phyloP scores from a whole-genome alignment of 371 early-diverging fungal genomes.

The Saksenaea vasiformis region DNA sequence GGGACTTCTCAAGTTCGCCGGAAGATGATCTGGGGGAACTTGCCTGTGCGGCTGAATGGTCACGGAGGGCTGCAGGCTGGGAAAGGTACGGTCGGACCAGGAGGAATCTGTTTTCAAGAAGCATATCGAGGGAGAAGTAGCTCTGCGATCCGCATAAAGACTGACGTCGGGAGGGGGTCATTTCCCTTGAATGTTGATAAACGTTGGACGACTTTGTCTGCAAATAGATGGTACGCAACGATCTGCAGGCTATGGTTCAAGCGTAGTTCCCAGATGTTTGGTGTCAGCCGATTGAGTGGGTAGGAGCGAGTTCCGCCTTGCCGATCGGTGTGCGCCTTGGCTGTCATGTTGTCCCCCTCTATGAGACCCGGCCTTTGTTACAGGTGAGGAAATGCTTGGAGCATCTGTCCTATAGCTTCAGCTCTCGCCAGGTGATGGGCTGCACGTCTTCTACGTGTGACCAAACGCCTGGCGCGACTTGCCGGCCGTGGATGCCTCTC shows the following conservation, averaged over 20 bases:
- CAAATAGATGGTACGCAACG: constrained; percentile 26
- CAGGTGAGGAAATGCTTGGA: constrained; percentile 12
- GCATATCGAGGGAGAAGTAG: constrained; percentile 17
- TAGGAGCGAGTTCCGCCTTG: constrained; percentile 29
- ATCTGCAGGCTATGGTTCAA: constrained; percentile 10
- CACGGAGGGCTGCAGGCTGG: background rate
- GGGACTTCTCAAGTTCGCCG: background rate
- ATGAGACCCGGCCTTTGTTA: constrained; percentile 16
- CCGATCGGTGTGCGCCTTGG: constrained; percentile 26
- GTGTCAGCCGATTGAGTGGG: constrained; percentile 16
- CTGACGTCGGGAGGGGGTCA: constrained; percentile 19
- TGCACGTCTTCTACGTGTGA: constrained; percentile 9
- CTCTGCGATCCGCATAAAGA: constrained; percentile 27
- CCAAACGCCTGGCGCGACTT: too few species aligned
- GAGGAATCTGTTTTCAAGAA: constrained; percentile 18
- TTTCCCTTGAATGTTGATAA: constrained; percentile 8
- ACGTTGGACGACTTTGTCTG: constrained; percentile 9
- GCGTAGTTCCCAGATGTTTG: constrained; percentile 21
- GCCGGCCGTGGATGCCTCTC: constrained; percentile 6
- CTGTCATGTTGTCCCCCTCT: constrained; percentile 29
- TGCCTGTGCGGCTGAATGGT: background rate
- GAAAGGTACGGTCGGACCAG: background rate
- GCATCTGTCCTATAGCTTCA: constrained; percentile 16
- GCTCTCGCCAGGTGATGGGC: constrained; percentile 29
- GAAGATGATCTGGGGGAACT: constrained; percentile 1